Evolutionary conservation across 78 protist genomes (phyloP).

Genomic region (Polysphondylium violaceum): DNA sequence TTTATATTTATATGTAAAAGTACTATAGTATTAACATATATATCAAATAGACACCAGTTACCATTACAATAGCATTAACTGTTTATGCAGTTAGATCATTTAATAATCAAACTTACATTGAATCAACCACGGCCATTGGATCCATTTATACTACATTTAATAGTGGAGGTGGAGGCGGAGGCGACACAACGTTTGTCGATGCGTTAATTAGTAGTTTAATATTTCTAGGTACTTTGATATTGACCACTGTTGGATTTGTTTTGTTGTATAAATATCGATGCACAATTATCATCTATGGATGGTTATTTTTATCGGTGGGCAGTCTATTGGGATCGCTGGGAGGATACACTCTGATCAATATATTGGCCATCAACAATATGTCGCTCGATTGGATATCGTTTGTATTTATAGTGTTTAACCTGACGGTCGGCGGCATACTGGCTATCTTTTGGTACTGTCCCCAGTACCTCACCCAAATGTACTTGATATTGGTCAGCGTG

Average conservation of each 20-base stretch:
- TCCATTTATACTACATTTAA: neutral
- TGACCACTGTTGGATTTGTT: constrained; percentile 78
- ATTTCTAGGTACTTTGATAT: constrained; percentile 47
- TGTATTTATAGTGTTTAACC: constrained; percentile 88
- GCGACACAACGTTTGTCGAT: constrained; percentile 8
- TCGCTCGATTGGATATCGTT: constrained; percentile 81
- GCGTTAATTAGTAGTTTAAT: constrained; percentile 43
- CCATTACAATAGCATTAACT: neutral
- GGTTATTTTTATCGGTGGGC: constrained; percentile 76
- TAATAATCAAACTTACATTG: neutral
- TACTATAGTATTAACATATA: neutral
- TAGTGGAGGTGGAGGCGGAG: constrained; percentile 8
- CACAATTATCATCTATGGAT: constrained; percentile 67
- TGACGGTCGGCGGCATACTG: constrained; percentile 91
- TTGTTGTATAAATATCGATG: constrained; percentile 79
- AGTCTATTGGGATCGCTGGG: constrained; percentile 75
- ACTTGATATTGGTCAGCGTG: constrained; percentile 25
- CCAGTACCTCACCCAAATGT: constrained; percentile 51
- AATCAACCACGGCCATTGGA: neutral
- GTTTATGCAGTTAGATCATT: constrained; percentile 16
- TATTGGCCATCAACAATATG: constrained; percentile 44
- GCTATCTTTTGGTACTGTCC: constrained; percentile 89
- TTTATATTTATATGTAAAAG: neutral
- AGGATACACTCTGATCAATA: constrained; percentile 16
- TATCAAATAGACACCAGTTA: neutral